Evolutionary conservation across 768 basidiomycete genomes (phyloP).

Genomic region (Leccinum olivaceopallidum): DNA sequence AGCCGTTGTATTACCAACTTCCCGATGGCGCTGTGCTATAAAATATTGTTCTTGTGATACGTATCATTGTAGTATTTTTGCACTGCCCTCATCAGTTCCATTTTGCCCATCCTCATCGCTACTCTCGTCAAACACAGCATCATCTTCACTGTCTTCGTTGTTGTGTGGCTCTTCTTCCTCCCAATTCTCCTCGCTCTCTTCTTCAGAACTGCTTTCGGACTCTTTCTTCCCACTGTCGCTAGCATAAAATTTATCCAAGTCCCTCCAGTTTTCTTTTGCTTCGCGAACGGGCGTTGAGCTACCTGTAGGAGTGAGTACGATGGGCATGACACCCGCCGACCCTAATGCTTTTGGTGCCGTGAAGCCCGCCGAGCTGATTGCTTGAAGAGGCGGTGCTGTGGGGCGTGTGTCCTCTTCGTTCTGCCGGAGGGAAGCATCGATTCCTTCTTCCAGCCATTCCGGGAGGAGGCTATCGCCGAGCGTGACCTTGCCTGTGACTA

Average conservation of each 20-base stretch:
- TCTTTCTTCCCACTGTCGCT: slow-evolving; percentile 37
- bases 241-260: slow-evolving; percentile 79
- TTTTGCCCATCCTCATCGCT: slow-evolving; percentile 20
- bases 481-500: slow-evolving; percentile 57
- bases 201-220: slow-evolving; percentile 32
- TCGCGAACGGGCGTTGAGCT: slow-evolving; percentile 46
- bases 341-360: slow-evolving; percentile 29
- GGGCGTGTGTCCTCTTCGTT: slow-evolving; percentile 52
- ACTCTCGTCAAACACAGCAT: slow-evolving; percentile 22
- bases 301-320: slow-evolving; percentile 58
- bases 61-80: slow-evolving; percentile 16
- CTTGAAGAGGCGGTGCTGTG: slow-evolving; percentile 33
- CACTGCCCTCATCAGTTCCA: slow-evolving; percentile 19
- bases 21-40: slow-evolving; percentile 46
- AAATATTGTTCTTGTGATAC: not conserved
- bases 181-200: slow-evolving; percentile 34
- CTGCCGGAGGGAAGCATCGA: slow-evolving; percentile 75
- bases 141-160: slow-evolving; percentile 32
- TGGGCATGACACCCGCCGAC: slow-evolving; percentile 39
- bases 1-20: slow-evolving; percentile 57
- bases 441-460: slow-evolving; percentile 88
- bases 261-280: slow-evolving; percentile 48
- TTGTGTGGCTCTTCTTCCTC: slow-evolving; percentile 30
- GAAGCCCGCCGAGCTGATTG: slow-evolving; percentile 41
- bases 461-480: slow-evolving; percentile 51